phyloP scores from a whole-genome alignment of 805 yeast genomes.

The Blastobotrys muscicola region DNA sequence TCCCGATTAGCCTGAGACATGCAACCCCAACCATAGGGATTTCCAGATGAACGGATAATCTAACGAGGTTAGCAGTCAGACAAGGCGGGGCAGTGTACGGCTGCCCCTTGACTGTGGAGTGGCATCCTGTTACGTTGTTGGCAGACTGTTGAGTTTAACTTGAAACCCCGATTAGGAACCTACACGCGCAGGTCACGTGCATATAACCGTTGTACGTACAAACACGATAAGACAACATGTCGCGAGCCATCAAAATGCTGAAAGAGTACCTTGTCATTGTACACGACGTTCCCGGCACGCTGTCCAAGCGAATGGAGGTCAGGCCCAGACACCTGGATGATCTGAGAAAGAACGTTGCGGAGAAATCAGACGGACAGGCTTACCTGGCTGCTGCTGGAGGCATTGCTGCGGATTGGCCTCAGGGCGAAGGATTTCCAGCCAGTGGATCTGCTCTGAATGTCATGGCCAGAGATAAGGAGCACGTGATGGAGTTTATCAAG shows the following conservation, averaged over 20 bases:
- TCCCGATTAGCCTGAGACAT: too few species aligned
- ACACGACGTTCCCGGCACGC: slow-evolving; percentile 54
- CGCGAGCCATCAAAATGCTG: slow-evolving; percentile 2
- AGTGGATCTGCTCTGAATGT: slow-evolving; percentile 63
- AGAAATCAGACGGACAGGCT: slow-evolving; percentile 25
- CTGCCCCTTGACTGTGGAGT: too few species aligned
- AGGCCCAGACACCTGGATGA: slow-evolving; percentile 1
- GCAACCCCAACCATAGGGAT: too few species aligned
- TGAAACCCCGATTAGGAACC: too few species aligned
- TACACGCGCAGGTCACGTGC: too few species aligned
- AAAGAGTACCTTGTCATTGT: slow-evolving; percentile 58
- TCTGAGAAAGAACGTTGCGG: slow-evolving; percentile 21
- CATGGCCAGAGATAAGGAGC: slow-evolving; percentile 55
- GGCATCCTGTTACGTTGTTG: too few species aligned
- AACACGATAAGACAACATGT: background rate
- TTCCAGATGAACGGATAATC: too few species aligned
- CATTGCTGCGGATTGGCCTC: slow-evolving; percentile 28
- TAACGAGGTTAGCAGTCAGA: too few species aligned
- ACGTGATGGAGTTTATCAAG: slow-evolving; percentile 54
- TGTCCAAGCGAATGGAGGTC: slow-evolving; percentile 19
- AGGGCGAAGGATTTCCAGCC: slow-evolving; percentile 21
- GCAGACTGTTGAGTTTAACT: too few species aligned
- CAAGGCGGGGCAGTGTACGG: too few species aligned
- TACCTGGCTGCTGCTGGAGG: slow-evolving; percentile 35
- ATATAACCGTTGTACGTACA: too few species aligned